Evolutionary conservation across 352 stramenopile genomes (phyloP), one percentile per base, ranked within the genome.

Genomic region (Phytophthora sp.): DNA sequence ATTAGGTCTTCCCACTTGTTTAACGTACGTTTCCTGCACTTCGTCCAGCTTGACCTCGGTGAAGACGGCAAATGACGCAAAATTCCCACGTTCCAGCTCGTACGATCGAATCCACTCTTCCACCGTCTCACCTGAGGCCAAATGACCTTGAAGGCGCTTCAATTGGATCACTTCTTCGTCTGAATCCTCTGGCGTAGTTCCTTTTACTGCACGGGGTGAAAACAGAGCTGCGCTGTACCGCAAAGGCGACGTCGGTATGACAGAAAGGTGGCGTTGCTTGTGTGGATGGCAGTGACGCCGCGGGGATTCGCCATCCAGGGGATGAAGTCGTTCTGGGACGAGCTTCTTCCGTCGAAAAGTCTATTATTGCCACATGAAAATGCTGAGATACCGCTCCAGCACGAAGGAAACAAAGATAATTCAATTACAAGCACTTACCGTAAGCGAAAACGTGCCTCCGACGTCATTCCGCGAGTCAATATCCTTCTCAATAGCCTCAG

Each of bases 31-130:
- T 41, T 82, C 78, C 24, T 85, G 75, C n/a, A 94, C 82, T 26
- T 93, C 74, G 27, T 94, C 83, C 15, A 94, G 58, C 52, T 94
- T 94, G 29, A 86, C 70, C 59, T 94, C 86, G 0, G 84, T 88
- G 31, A 91, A 89, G 8, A 94, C 73, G 7, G 86, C 83, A 47
- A 91, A 94, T 7, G 84, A 92, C 27, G 84, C 69, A 36, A 94
- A 94, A 31, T 79, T 75, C 11, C 75, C 35, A 8, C 82, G 86
- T 35, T 94, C 84, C 1, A 64, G 51, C 50, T 94, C 82, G 63
- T 94, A 94, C 21, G 73, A 82, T 11, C 68, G 59, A 31, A 94
- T 88, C 86, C 86, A 94, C 18, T 79, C 62, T 23, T 80, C 63
- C 2, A 93, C 63, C n/a, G 66, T 78, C 31, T 88, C 71, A 5